Evolutionary conservation across 2,329 filamentous ascomycete species (phyloP).

Genomic region (Aspergillus sp.): DNA sequence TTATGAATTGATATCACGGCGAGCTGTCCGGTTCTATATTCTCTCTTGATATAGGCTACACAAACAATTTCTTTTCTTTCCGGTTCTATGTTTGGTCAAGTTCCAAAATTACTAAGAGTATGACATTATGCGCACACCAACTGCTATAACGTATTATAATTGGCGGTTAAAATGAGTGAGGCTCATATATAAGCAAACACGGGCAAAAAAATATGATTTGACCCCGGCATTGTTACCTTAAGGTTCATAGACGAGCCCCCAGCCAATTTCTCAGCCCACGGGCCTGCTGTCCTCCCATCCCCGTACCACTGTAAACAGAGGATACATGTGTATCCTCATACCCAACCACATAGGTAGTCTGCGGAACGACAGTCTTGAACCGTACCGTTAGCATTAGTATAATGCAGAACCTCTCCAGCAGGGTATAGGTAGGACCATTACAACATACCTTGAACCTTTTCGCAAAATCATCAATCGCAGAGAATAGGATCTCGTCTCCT

Average conservation of each 20-base stretch:
- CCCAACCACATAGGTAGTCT: slow-evolving; percentile 29
- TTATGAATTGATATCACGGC: slow-evolving; percentile 23
- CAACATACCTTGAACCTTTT: slow-evolving; percentile 31
- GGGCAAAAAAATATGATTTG: slow-evolving; percentile 1
- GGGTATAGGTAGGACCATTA: neutral
- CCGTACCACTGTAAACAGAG: slow-evolving; percentile 24
- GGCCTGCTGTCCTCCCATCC: slow-evolving; percentile 25
- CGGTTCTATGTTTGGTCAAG: neutral
- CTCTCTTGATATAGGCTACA: neutral
- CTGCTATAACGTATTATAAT: neutral
- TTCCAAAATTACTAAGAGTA: neutral
- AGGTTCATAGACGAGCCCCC: slow-evolving; percentile 23
- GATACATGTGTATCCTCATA: slow-evolving; percentile 31
- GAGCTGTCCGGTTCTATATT: slow-evolving; percentile 12
- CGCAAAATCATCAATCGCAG: slow-evolving; percentile 31
- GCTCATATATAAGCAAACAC: neutral
- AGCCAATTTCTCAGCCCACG: slow-evolving; percentile 31
- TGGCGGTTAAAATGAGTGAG: neutral
- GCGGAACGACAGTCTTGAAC: slow-evolving; percentile 29
- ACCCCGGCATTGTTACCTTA: neutral
- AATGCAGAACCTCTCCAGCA: neutral
- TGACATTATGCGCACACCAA: neutral
- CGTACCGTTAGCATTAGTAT: neutral
- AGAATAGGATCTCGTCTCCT: slow-evolving; percentile 53
- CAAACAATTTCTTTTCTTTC: neutral